These are phyloP conservation scores for Collybia mongolica DNA, from an alignment of 768 basidiomycete genomes.

Conservation along the genomic window DNA sequence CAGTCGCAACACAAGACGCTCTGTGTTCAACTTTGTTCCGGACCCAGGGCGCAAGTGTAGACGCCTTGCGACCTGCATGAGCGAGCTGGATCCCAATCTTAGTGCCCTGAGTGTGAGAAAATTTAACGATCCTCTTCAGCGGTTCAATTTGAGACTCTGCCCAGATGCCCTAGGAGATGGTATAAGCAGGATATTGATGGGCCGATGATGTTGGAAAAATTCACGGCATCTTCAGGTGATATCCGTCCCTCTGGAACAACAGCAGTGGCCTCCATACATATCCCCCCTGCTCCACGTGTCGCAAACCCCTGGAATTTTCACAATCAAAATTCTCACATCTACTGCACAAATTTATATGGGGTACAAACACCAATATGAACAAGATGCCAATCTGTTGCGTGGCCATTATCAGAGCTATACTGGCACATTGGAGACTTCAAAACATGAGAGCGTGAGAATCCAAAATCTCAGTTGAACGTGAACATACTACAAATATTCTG, in stretches of 20 bases:
- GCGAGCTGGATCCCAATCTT: slow-evolving; percentile 78
- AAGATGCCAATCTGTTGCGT: slow-evolving; percentile 81
- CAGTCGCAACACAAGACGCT: slow-evolving; percentile 32
- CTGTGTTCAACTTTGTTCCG: slow-evolving; percentile 32
- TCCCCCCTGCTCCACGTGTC: slow-evolving; percentile 66
- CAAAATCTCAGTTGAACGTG: background rate
- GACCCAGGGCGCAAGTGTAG: slow-evolving; percentile 70
- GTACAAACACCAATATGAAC: slow-evolving; percentile 64
- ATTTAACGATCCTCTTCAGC: slow-evolving; percentile 69
- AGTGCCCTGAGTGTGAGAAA: slow-evolving; percentile 67
- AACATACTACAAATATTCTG: slow-evolving; percentile 62
- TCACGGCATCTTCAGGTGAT: slow-evolving; percentile 66
- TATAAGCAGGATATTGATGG: background rate
- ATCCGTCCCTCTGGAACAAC: slow-evolving; percentile 77
- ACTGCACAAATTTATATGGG: background rate
- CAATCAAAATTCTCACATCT: slow-evolving; percentile 15
- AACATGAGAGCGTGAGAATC: background rate
- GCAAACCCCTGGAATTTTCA: slow-evolving; percentile 50
- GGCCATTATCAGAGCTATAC: slow-evolving; percentile 73
- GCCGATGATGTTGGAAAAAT: background rate
- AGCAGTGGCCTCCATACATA: slow-evolving; percentile 74
- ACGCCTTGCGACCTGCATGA: slow-evolving; percentile 74
- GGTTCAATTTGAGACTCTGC: slow-evolving; percentile 71
- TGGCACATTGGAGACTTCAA: slow-evolving; percentile 79
- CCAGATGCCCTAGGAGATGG: slow-evolving; percentile 58